Evolutionary conservation across 208 protist species (phyloP), one percentile per base, ranked within the genome.

Genomic region (Leishmania guyanensis): DNA sequence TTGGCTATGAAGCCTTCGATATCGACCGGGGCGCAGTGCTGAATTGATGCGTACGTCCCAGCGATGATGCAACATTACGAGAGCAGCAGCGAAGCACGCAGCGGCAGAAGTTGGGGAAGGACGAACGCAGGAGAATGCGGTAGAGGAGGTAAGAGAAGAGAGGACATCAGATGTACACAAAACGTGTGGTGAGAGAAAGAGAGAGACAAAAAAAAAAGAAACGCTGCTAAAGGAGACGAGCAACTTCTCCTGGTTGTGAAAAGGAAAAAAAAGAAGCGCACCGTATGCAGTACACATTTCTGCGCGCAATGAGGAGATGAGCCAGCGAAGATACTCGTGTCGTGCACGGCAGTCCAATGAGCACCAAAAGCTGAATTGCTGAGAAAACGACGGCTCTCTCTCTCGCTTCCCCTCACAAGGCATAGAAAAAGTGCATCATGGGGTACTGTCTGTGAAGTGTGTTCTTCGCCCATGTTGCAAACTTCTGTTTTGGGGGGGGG

Each of bases 141-240:
- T 43, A 51, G 51, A 56, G 56, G 50, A 14, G 54, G 58, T 29
- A 58, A 10, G n/a, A 66, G 3, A 29, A 46, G 22, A 39, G 50
- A 68, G 17, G 70, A 46, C 6, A 56, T 48, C 77, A 68, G 20
- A 46, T 1, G 26, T 48, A 71, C n/a, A 74, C 54, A 50, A 56
- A 65, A 4, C 36, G 50, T 10, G 39, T 66, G 22, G 2, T 33
- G 51, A 70, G n/a, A 51, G 26, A 75, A 10, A 50, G 60, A 51
- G 26, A 75, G 22, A 50, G 60, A 43, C 16, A 43, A 77, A 76
- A 78, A 79, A 70, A 74, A 64, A 84, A 74, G 75, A 76, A 12
- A 43, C 10, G 0, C 10, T 62, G 56, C 5, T 29, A 77, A 84
- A 84, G 72, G 60, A 78, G 79, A 83, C 79, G 65, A 29, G 51